Evolutionary conservation across 345 rosid species (phyloP).

Genomic region (Linum lewisii): DNA sequence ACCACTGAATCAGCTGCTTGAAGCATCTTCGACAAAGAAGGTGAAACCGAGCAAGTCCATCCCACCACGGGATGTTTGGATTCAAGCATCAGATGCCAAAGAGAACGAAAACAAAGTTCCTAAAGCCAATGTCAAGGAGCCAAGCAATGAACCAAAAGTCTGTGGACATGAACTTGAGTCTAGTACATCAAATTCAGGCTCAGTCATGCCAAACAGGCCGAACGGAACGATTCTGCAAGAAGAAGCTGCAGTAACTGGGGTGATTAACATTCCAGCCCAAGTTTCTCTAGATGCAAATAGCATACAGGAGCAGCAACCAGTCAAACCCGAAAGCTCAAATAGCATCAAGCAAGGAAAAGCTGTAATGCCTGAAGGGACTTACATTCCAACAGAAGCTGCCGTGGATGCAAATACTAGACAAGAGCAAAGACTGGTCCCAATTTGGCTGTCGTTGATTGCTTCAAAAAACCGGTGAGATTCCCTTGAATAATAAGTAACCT

Average conservation of each 20-base stretch:
- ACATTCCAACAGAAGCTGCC: constrained; percentile 21
- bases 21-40: constrained; percentile 14
- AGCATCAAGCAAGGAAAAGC: too few species aligned
- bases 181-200: constrained; percentile 14
- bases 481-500: not conserved
- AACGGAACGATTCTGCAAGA: too few species aligned
- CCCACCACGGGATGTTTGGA: constrained; percentile 7
- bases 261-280: too few species aligned
- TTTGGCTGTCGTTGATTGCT: constrained; percentile 41
- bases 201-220: constrained; percentile 17
- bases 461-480: constrained; percentile 28
- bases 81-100: constrained; percentile 9
- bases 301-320: too few species aligned
- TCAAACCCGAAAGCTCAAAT: constrained; percentile 8
- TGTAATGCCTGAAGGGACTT: constrained; percentile 15
- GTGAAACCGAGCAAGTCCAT: constrained; percentile 15
- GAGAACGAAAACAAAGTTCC: constrained; percentile 13
- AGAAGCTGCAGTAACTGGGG: too few species aligned
- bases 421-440: constrained; percentile 21
- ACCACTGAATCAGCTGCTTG: constrained; percentile 21
- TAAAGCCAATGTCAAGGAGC: constrained; percentile 14
- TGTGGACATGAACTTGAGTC: constrained; percentile 16
- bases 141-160: constrained; percentile 13
- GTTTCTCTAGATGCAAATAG: too few species aligned
- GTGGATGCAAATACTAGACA: constrained; percentile 16